Evolutionary conservation across 345 rosid species (phyloP), one percentile per base, ranked within the genome.

Genomic region (Aquilaria yunnanensis): DNA sequence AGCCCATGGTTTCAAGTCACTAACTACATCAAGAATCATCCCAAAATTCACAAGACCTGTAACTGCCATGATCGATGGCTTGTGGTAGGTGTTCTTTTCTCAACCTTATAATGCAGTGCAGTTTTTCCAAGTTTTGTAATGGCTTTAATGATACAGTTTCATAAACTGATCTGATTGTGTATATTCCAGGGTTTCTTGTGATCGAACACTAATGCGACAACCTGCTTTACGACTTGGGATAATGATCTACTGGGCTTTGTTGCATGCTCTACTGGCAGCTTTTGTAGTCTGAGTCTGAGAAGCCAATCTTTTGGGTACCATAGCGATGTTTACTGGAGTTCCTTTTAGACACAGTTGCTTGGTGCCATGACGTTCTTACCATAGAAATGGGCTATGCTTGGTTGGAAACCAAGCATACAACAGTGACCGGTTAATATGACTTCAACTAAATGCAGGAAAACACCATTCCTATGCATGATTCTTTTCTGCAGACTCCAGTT

Each of bases 1-100:
- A 87, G 97, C 82, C 72, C 99, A 87, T 78, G 97, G 99, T 66
- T 94, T 91, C 87, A 88, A 86, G 84, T 88, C 93, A 32, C 96
- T 94, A 50, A 70, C 96, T 13, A 75, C 90, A 43, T 95, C 96
- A 34, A 85, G 89, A 79, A 70, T 87, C 63, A 76, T 84, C 60
- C 99, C 96, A 52, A 81, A 75, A 76, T 87, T 89, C 77, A 75
- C 96, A 57, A 78, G 97, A 73, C 96, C 91, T 32, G 73, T 81
- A 69, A 74, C 92, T 12, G 90, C 84, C 86, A 77, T 83, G 85
- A 71, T 91, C 52, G 97, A 95, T 75, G 97, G 96, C 60, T 73
- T 95, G 70, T 87, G 97, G 99, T 87, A 65, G 85, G 16, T 47
- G 8, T 54, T 48, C 54, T 33, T 4, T 32, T 69, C 33, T 58